Percentiles rank a stretch among this genome's conserved stretches.
Evolutionary conservation across 768 basidiomycete genomes (phyloP).

Genomic region (Tremella yokohamensis): DNA sequence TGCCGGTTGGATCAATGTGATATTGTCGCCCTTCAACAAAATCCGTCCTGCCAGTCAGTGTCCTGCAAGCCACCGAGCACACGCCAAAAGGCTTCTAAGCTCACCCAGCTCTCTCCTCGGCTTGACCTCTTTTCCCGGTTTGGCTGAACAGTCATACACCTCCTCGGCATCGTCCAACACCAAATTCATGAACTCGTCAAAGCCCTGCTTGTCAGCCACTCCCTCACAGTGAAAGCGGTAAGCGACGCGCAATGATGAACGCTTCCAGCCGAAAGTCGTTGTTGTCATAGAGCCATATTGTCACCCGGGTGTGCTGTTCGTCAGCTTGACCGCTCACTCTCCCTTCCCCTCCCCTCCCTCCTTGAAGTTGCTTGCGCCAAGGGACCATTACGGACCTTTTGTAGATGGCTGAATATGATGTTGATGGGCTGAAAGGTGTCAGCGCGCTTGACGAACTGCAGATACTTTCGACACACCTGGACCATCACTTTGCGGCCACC

Average conservation of each 20-base stretch:
- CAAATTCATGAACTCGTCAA: conserved; percentile 99
- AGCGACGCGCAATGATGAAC: conserved; percentile 70
- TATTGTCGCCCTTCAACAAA: conserved; percentile 94
- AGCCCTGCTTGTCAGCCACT: conserved; percentile 61
- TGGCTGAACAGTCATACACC: conserved; percentile 62
- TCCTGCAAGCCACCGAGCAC: too few relatives aligned
- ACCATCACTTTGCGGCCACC: conserved; percentile 96
- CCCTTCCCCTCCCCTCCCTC: neutral
- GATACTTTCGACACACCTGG: conserved; percentile 63
- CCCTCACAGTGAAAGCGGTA: too few relatives aligned
- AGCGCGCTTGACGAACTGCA: neutral
- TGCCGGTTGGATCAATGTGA: conserved; percentile 83
- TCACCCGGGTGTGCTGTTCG: conserved; percentile 74
- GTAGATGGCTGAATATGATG: conserved; percentile 39
- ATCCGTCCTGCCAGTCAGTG: conserved; percentile 67
- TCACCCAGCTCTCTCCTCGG: conserved; percentile 77
- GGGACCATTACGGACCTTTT: conserved; percentile 17
- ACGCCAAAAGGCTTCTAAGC: conserved; percentile 24
- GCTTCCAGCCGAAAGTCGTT: conserved; percentile 95
- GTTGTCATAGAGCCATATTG: conserved; percentile 96
- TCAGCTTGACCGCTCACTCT: conserved; percentile 7
- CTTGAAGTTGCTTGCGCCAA: neutral
- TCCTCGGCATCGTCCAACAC: conserved; percentile 91
- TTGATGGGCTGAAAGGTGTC: conserved; percentile 31
- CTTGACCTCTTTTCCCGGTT: conserved; percentile 68